Base-by-base conservation (phyloP, 805 yeast genomes). In the Saccharomycopsis amapae region DNA sequence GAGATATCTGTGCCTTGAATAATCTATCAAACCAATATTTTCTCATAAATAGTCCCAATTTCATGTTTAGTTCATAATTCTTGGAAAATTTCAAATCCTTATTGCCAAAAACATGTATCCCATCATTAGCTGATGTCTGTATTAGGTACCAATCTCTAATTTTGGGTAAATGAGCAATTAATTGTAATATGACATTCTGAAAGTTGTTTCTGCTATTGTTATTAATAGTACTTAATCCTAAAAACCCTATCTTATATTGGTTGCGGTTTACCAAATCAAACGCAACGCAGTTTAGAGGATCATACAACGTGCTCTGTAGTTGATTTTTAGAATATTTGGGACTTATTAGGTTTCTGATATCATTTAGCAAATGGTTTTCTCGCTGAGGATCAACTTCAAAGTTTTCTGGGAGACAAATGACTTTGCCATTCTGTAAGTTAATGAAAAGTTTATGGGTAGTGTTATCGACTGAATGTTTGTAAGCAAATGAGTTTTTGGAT, bases 321-420 rank as follows among this genome's bases (percentile, higher is more conserved):
- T 23, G n/a, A 7, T 5, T 20, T 19, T 42, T 37, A 35, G 46
- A 62, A 53, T 33, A 83, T 0, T 55, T 58, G 0, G 94, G 93
- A 41, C 69, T 63, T 2, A 79, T 68, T 4, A 71, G 66, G 22
- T 65, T 62, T 50, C 68, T 68, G 36, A 85, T 77, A 54, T 79
- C 85, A 17, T 66, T 62, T 19, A 84, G 55, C 12, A 62, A 56
- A 5, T 57, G 38, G 3, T 48, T 45, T 22, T 56, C 53, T 42
- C 31, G 25, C 12, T 24, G 18, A 7, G 34, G 13, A 20, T 39
- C 42, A 9, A 73, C 60, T 41, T 72, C 74, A 35, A 67, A 65
- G 52, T 72, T 71, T 43, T 81, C 87, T 0, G 95, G 95, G n/a
- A 85, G 60, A 3, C 73, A 60, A 55, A 74, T 81, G 22, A 73